Evolutionary conservation across 2,329 filamentous ascomycete species (phyloP).

Genomic region (Davidsoniella eucalypti): DNA sequence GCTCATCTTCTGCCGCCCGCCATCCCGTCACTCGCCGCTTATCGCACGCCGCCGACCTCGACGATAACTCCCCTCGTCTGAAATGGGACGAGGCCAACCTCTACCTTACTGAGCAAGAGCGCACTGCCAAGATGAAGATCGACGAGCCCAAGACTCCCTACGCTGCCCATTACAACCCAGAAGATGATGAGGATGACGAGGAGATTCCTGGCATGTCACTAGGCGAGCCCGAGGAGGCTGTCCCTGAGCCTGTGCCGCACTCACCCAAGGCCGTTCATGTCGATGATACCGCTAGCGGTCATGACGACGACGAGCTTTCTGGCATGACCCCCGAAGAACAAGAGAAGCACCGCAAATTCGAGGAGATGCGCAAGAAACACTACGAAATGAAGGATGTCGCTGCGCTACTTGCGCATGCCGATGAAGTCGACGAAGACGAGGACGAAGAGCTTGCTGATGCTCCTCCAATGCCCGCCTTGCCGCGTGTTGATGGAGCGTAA

Average conservation of each 20-base stretch:
- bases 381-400: slow-evolving; percentile 98
- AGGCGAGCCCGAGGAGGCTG: slow-evolving; percentile 72
- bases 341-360: slow-evolving; percentile 86
- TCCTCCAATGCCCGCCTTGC: slow-evolving; percentile 28
- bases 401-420: slow-evolving; percentile 62
- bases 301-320: slow-evolving; percentile 37
- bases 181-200: slow-evolving; percentile 75
- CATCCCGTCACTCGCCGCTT: slow-evolving; percentile 39
- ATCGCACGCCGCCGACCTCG: slow-evolving; percentile 23
- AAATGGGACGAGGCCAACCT: slow-evolving; percentile 99
- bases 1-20: slow-evolving; percentile 43
- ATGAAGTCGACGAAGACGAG: slow-evolving; percentile 46
- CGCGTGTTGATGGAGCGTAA: slow-evolving; percentile 14
- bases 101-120: slow-evolving; percentile 92
- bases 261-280: slow-evolving; percentile 57
- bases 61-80: slow-evolving; percentile 45
- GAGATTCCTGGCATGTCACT: slow-evolving; percentile 87
- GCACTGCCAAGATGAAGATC: slow-evolving; percentile 95
- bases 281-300: slow-evolving; percentile 40
- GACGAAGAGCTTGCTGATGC: slow-evolving; percentile 38
- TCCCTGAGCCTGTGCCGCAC: slow-evolving; percentile 32
- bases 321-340: slow-evolving; percentile 53
- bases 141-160: slow-evolving; percentile 97
- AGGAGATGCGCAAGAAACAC: slow-evolving; percentile 83
- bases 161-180: slow-evolving; percentile 76